Percentiles rank a stretch among this genome's conserved stretches.
Conservation (phyloP, 192 early-diverging fungal species). For the Dimargaris cristalligena region DNA sequence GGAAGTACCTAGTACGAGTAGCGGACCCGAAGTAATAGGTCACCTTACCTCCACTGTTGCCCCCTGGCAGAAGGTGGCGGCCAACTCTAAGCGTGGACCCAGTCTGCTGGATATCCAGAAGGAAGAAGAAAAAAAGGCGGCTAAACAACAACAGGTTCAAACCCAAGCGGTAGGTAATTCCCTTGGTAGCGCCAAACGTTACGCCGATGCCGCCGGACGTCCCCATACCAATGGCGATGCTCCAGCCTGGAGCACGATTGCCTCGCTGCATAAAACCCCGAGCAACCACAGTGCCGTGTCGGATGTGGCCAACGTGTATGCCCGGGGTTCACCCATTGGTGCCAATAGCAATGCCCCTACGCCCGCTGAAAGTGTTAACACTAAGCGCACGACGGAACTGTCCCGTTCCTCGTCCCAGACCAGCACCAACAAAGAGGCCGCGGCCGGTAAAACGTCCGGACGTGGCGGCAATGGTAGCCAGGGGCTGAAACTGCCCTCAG, state of each 20-base stretch:
- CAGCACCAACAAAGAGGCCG: conserved; percentile 4
- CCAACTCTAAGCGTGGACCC: neutral
- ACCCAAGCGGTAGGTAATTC: conserved; percentile 11
- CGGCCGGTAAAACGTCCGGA: conserved; percentile 3
- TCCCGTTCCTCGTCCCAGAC: conserved; percentile 11
- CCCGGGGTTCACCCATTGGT: neutral
- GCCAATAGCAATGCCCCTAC: too few species aligned
- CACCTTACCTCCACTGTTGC: conserved; percentile 4
- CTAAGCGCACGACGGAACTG: neutral
- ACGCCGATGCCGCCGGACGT: conserved; percentile 14
- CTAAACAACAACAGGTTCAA: conserved; percentile 18
- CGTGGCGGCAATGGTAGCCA: neutral
- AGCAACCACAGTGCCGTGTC: neutral
- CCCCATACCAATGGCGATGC: neutral
- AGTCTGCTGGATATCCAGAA: conserved; percentile 28
- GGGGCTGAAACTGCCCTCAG: conserved; percentile 20
- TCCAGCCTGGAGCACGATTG: conserved; percentile 5
- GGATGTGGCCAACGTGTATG: neutral
- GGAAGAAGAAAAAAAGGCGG: conserved; percentile 23
- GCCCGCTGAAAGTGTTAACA: too few species aligned
- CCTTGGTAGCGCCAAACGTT: conserved; percentile 16
- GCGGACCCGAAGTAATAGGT: too few species aligned
- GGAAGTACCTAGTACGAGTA: too few species aligned
- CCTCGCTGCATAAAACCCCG: neutral
- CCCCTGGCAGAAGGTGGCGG: neutral